These are phyloP conservation scores for Geranium rotundifolium DNA, from an alignment of 345 rosid species.

Conservation along the genomic window DNA sequence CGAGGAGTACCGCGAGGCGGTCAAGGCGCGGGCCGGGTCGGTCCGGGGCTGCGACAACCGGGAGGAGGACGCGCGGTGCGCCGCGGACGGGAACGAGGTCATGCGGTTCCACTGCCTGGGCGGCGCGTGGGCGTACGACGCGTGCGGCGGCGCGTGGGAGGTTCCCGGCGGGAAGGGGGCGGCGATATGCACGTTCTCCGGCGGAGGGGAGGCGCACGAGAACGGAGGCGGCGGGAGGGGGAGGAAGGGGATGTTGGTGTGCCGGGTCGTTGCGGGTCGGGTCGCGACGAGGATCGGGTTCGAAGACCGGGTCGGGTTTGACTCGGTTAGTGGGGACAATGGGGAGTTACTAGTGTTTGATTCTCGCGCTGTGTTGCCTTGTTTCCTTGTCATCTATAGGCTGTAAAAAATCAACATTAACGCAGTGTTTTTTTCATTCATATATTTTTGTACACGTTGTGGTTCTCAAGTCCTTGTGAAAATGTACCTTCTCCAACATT, in stretches of 20 bases:
- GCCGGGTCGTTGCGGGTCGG: constrained; percentile 88
- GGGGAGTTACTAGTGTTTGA: constrained; percentile 87
- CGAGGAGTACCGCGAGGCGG: constrained; percentile 83
- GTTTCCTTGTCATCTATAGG: constrained; percentile 84
- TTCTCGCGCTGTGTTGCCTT: constrained; percentile 81
- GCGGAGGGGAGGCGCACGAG: constrained; percentile 74
- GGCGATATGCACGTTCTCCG: constrained; percentile 57
- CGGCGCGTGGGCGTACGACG: constrained; percentile 3
- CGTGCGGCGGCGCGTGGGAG: constrained; percentile 39
- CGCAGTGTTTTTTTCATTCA: not conserved
- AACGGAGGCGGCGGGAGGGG: constrained; percentile 77
- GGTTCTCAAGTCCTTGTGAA: too few species aligned
- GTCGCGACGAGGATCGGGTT: constrained; percentile 38
- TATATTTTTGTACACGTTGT: too few species aligned
- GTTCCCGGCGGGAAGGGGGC: constrained; percentile 52
- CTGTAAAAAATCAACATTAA: constrained; percentile 37
- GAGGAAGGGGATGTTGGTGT: constrained; percentile 82
- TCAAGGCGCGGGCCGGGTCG: constrained; percentile 42
- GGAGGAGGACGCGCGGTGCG: constrained; percentile 73
- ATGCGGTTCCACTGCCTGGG: constrained; percentile 89
- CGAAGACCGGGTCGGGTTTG: constrained; percentile 44
- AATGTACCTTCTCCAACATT: too few species aligned
- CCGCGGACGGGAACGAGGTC: constrained; percentile 92
- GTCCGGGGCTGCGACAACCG: constrained; percentile 19
- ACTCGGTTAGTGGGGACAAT: constrained; percentile 73